phyloP scores from a whole-genome alignment of 805 yeast genomes.

The Candida insectalens region DNA sequence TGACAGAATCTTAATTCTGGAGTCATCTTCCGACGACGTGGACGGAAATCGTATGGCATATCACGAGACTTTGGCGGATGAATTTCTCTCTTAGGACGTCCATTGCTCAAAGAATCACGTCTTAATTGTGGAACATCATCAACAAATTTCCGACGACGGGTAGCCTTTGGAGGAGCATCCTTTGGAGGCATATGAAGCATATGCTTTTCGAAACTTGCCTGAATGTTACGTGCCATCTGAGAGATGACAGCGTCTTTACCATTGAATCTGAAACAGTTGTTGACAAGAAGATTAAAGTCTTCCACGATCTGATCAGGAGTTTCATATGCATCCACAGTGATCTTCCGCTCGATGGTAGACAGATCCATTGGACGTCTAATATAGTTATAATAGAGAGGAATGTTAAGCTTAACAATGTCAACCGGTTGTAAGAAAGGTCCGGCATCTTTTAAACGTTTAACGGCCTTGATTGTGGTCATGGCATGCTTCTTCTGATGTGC shows the following conservation, averaged over 20 bases:
- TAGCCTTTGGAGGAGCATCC: slow-evolving; percentile 25
- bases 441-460: slow-evolving; percentile 87
- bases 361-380: slow-evolving; percentile 89
- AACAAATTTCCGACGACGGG: slow-evolving; percentile 18
- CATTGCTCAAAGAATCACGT: slow-evolving; percentile 62
- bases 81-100: slow-evolving; percentile 89
- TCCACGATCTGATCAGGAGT: slow-evolving; percentile 56
- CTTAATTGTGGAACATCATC: slow-evolving; percentile 56
- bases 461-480: slow-evolving; percentile 68
- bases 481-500: slow-evolving; percentile 80
- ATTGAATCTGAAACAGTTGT: slow-evolving; percentile 74
- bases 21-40: slow-evolving; percentile 84
- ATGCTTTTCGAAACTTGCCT: slow-evolving; percentile 89
- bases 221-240: slow-evolving; percentile 84
- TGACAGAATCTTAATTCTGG: slow-evolving; percentile 83
- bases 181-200: slow-evolving; percentile 82
- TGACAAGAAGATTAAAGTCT: slow-evolving; percentile 79
- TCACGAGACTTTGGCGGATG: slow-evolving; percentile 96
- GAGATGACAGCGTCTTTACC: slow-evolving; percentile 79
- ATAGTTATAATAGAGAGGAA: slow-evolving; percentile 82
- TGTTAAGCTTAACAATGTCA: slow-evolving; percentile 76
- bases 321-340: slow-evolving; percentile 61
- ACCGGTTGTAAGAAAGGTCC: slow-evolving; percentile 86
- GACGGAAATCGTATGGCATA: slow-evolving; percentile 82
- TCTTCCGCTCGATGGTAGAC: slow-evolving; percentile 78